Conservation (phyloP, 2,329 filamentous ascomycete species). For the Colletotrichum somersetense region DNA sequence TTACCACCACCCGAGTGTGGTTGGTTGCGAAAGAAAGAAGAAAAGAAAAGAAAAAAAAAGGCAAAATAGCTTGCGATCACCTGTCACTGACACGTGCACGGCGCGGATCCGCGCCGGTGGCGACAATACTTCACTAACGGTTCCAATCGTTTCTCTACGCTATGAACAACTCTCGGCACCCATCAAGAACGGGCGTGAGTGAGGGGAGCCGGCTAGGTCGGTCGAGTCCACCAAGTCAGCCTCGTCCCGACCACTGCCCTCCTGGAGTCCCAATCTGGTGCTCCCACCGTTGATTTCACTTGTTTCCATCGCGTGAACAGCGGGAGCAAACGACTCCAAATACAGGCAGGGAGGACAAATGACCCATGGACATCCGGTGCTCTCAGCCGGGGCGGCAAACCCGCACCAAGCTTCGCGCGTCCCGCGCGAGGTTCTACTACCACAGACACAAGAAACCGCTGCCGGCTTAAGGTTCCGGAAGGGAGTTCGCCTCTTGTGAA, state of each 20-base stretch:
- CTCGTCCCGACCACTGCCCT: not conserved
- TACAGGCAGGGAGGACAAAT: not conserved
- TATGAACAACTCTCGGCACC: not conserved
- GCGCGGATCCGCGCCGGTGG: slow-evolving; percentile 4
- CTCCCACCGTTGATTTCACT: not conserved
- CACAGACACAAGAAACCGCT: not conserved
- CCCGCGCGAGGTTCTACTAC: not conserved
- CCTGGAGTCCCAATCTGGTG: not conserved
- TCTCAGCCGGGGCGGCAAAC: not conserved
- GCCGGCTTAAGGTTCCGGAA: not conserved
- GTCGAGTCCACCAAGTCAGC: not conserved
- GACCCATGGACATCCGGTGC: not conserved
- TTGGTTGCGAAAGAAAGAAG: not conserved
- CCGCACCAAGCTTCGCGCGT: not conserved
- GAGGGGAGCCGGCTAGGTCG: not conserved
- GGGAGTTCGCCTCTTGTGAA: slow-evolving; percentile 7
- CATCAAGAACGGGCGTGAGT: not conserved
- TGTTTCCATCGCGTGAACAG: not conserved
- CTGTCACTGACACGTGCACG: slow-evolving; percentile 21
- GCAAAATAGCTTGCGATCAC: not conserved
- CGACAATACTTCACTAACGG: not conserved
- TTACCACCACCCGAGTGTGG: not conserved
- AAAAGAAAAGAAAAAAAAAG: not conserved
- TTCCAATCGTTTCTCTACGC: not conserved
- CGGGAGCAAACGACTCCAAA: slow-evolving; percentile 5